Conservation (phyloP, 495 filamentous ascomycete species). For the Collariella sp. region DNA sequence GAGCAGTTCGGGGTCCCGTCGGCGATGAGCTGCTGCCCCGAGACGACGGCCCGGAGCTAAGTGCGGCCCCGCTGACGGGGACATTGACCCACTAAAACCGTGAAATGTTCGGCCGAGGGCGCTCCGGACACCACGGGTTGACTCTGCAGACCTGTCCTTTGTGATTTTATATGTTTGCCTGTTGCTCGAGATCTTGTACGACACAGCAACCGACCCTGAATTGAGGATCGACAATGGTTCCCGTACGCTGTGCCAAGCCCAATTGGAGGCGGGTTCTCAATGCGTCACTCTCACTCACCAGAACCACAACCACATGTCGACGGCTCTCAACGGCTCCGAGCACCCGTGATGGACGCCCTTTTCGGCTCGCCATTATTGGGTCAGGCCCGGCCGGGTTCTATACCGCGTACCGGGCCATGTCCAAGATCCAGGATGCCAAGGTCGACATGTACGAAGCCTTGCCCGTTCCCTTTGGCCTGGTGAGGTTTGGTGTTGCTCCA, state of each 20-base stretch:
- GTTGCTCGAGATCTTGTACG: background rate
- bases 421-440: conserved; percentile 57
- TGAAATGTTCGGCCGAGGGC: background rate
- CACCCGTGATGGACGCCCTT: conserved; percentile 29
- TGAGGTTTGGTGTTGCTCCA: conserved; percentile 88
- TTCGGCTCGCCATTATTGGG: conserved; percentile 80
- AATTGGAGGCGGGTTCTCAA: background rate
- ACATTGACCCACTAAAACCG: background rate
- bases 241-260: background rate
- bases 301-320: background rate
- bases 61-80: background rate
- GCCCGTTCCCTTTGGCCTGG: conserved; percentile 86
- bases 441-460: conserved; percentile 96
- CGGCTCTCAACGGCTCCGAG: background rate
- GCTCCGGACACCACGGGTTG: background rate
- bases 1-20: conserved; percentile 3
- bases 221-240: background rate
- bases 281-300: background rate
- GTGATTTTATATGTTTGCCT: background rate
- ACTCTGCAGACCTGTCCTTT: background rate
- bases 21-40: conserved; percentile 4
- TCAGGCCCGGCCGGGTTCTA: conserved; percentile 97
- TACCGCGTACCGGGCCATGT: conserved; percentile 74
- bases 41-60: background rate
- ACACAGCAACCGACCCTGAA: background rate